phyloP scores from a whole-genome alignment of 805 yeast species.

The Ogataea nitratoaversa region DNA sequence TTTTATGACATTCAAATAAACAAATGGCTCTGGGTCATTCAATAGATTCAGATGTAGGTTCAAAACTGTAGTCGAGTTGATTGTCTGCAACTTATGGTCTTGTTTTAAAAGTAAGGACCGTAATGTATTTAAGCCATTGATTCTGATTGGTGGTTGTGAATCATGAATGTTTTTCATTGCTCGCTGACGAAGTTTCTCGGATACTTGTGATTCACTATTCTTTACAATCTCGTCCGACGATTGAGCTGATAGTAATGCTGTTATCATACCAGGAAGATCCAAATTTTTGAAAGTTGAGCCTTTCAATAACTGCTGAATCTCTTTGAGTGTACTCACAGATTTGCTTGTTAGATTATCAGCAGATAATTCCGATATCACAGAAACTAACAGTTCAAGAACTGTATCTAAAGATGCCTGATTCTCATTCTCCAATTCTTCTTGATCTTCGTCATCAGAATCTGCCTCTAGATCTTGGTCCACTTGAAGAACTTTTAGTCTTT shows the following conservation, averaged over 20 bases:
- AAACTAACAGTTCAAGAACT: constrained; percentile 35
- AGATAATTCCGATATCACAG: constrained; percentile 29
- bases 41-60: constrained; percentile 61
- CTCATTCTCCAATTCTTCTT: constrained; percentile 29
- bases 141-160: constrained; percentile 78
- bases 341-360: constrained; percentile 6
- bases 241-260: constrained; percentile 2
- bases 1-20: constrained; percentile 79
- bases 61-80: constrained; percentile 51
- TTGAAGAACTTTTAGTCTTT: constrained; percentile 4
- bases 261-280: constrained; percentile 2
- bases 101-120: constrained; percentile 37
- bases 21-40: constrained; percentile 78
- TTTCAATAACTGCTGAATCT: constrained; percentile 11
- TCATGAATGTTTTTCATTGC: constrained; percentile 72
- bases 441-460: constrained; percentile 40
- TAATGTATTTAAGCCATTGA: constrained; percentile 72
- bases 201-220: constrained; percentile 24
- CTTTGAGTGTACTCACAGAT: constrained; percentile 6
- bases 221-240: not conserved
- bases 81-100: constrained; percentile 7
- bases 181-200: constrained; percentile 41
- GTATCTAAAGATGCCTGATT: constrained; percentile 29
- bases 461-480: constrained; percentile 26
- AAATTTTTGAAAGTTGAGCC: not conserved